Base-by-base conservation (phyloP, 371 early-diverging fungal genomes). In the Parasitella parasitica region DNA sequence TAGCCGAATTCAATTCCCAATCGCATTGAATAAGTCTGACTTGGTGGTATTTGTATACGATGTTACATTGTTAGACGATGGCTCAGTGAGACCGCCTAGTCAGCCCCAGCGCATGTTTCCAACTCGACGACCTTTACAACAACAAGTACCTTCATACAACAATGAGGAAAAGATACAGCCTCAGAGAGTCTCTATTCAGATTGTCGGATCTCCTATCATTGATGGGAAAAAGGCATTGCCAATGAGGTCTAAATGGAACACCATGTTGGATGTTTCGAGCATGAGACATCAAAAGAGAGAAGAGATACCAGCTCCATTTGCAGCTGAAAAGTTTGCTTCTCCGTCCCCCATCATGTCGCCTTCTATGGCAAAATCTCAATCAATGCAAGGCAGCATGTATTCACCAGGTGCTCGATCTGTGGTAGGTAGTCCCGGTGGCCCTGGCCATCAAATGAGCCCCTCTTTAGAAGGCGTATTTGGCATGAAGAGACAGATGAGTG, bases 231-330 rank as follows among this genome's bases (percentile, higher is more conserved):
- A 72, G 0, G 82, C 80, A 5, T 75, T 78, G 35, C 63, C 75
- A 18, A 82, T 90, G 64, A 76, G 82, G 38, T 88, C 88, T 0
- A 82, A 85, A 59, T 88, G 89, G 89, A 84, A 87, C 54, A 86
- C 85, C n/a, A 79, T 80, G 75, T 51, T 90, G 61, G 88, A 87
- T 63, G 84, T 86, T 0, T 71, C 77, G 3, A 72, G 78, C n/a
- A 61, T 83, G 60, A 70, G 82, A 9, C 81, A 82, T 35, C 83
- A 83, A 46, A 75, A 64, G 37, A 64, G 75, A 22, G 82, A 85
- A 11, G 81, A 83, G 12, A 32, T 56, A 11, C 68, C 66, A 22
- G 32, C 58, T 11, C 57, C 53, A 0, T 58, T 61, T 58, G 22
- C 26, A 24, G 22, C 43, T 9, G 67, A 67, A 16, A 67, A 67